Base-by-base conservation (phyloP, 257 asterid species). In the Striga asiatica region DNA sequence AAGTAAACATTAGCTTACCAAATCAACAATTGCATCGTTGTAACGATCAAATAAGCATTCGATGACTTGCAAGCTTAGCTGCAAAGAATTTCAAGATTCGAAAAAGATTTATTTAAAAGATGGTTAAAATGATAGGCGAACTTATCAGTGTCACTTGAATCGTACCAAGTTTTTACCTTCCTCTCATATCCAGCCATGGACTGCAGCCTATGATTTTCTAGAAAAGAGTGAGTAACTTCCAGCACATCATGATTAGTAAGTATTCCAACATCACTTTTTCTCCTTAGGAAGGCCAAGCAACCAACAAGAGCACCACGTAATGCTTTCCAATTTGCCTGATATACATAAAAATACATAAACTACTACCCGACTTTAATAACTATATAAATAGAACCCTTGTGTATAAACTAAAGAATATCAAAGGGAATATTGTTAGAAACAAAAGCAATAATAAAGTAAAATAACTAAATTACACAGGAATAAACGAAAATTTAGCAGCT, bases 261-360 rank as follows among this genome's bases (percentile, higher is more conserved):
- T 64, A 50, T 63, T 47, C 91, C 95, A 64, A 72, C 82, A 66
- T 70, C 79, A 62, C 0, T 58, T 79, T 76, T 81, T 76, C 97
- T 84, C 78, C 80, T 76, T 78, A 82, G 54, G 54, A 92, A 73
- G 18, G 94, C 93, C 79, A 92, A 76, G 70, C 96, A 92, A 68
- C 98, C 98, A 24, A 88, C 86, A 71, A 88, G 60, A 60, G 98
- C 97, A 72, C 98, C 98, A 56, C 76, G 91, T 66, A 84, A 59
- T 14, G 98, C 95, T 79, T 66, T 88, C 98, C 98, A 92, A 66
- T 92, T 97, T 76, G 81, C 95, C 98, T 92, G 89, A 71, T 65
- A 68, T 62, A 50, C 46, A 60, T 24, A 23, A 46, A 43, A 51
- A 47, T 45, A 66, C n/a, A n/a, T n/a, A n/a, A n/a, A n/a, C n/a